A percentile compares a stretch with the other conserved stretches of the same genome.
Conservation (phyloP, 2,329 filamentous ascomycete species). For the Paraphaeosphaeria minitans region DNA sequence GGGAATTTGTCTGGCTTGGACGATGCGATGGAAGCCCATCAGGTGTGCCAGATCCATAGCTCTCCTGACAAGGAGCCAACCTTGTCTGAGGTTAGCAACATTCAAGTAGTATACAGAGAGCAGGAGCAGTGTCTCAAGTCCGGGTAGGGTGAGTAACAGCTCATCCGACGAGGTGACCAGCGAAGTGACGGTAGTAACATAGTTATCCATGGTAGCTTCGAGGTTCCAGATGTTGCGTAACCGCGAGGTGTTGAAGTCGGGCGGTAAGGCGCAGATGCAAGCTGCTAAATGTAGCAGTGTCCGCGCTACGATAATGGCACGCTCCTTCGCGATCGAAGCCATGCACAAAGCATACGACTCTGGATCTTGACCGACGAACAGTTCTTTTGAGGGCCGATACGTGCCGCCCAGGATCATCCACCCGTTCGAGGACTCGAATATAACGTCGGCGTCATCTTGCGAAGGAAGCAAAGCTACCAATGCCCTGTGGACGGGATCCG, state of each 20-base stretch:
- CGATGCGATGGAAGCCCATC: constrained; percentile 46
- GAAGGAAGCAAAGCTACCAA: constrained; percentile 39
- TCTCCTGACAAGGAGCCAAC: constrained; percentile 41
- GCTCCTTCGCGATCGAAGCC: constrained; percentile 34
- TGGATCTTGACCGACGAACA: constrained; percentile 38
- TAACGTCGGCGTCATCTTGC: constrained; percentile 43
- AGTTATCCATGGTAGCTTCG: constrained; percentile 40
- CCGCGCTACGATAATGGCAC: constrained; percentile 38
- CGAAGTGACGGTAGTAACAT: constrained; percentile 37
- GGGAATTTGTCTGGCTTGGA: constrained; percentile 27
- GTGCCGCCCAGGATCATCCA: constrained; percentile 41
- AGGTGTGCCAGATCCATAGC: constrained; percentile 43
- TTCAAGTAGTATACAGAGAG: constrained; percentile 40
- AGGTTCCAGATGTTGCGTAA: constrained; percentile 39
- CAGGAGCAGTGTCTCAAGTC: constrained; percentile 40
- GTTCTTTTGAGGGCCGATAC: constrained; percentile 36
- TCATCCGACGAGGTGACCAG: constrained; percentile 41
- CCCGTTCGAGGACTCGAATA: constrained; percentile 44
- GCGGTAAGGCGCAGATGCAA: constrained; percentile 40
- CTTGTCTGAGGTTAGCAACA: constrained; percentile 37
- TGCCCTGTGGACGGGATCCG: constrained; percentile 28
- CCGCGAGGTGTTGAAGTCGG: constrained; percentile 35
- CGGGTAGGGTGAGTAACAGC: constrained; percentile 42
- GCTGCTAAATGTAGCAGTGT: constrained; percentile 43
- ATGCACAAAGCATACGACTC: constrained; percentile 43